phyloP scores from a whole-genome alignment of 2,329 filamentous ascomycete species.

The Cadophora sp. region DNA sequence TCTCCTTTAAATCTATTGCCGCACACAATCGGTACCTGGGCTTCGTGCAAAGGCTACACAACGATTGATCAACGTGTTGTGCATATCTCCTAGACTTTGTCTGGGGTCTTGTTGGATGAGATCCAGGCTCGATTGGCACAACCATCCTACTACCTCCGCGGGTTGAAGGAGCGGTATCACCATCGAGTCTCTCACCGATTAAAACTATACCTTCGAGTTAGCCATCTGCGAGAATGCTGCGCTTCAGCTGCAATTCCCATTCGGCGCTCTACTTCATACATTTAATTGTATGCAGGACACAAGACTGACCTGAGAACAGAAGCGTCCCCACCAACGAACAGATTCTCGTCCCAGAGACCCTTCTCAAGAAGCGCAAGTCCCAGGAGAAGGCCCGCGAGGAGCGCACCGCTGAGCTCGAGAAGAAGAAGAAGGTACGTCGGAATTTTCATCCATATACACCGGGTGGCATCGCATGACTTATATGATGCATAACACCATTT shows the following conservation, averaged over 20 bases:
- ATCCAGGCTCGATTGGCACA: conserved; percentile 44
- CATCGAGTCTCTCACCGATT: conserved; percentile 68
- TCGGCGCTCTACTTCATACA: conserved; percentile 76
- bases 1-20: conserved; percentile 82
- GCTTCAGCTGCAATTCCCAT: conserved; percentile 89
- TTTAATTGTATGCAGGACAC: conserved; percentile 63
- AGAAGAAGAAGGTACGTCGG: conserved; percentile 80
- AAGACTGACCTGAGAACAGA: conserved; percentile 83
- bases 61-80: conserved; percentile 39
- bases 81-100: conserved; percentile 57
- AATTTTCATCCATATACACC: conserved; percentile 34
- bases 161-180: conserved; percentile 40
- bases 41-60: conserved; percentile 29
- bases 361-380: conserved; percentile 99
- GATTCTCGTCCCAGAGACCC: conserved; percentile 97
- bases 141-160: conserved; percentile 27
- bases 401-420: conserved; percentile 77
- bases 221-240: conserved; percentile 90
- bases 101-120: conserved; percentile 83
- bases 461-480: conserved; percentile 49
- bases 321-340: conserved; percentile 93
- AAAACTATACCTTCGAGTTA: conserved; percentile 83
- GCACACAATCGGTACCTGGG: conserved; percentile 48
- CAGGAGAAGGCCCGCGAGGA: conserved; percentile 99
- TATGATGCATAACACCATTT: conserved; percentile 88